Percentiles rank a stretch among this genome's conserved stretches.
Evolutionary conservation across 1,284 basidiomycete genomes (phyloP).

Genomic region (Thelephora terrestris): DNA sequence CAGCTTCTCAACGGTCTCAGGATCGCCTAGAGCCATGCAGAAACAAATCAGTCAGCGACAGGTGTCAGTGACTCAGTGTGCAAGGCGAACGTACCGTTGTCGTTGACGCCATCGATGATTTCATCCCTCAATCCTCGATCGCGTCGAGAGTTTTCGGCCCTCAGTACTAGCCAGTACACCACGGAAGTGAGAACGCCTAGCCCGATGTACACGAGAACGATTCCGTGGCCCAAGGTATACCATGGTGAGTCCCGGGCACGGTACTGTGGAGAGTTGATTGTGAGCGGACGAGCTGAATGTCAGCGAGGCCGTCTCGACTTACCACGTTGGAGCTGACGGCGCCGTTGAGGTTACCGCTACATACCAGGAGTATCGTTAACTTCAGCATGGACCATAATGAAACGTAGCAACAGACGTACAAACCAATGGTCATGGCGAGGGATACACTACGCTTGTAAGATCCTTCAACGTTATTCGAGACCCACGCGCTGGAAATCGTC

Average conservation of each 20-base stretch:
- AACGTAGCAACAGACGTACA: conserved; percentile 27
- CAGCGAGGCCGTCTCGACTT: conserved; percentile 18
- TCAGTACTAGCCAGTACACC: conserved; percentile 26
- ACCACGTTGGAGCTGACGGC: conserved; percentile 63
- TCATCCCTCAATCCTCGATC: conserved; percentile 39
- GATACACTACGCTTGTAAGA: conserved; percentile 69
- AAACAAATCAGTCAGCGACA: not conserved
- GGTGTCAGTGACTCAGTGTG: not conserved
- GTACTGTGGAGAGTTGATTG: conserved; percentile 32
- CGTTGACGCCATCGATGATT: conserved; percentile 28
- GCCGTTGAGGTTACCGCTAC: conserved; percentile 58
- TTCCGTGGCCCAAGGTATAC: conserved; percentile 57
- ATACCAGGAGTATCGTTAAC: not conserved
- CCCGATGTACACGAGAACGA: conserved; percentile 62
- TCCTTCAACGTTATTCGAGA: conserved; percentile 43
- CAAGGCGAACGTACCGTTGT: conserved; percentile 10
- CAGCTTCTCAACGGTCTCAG: not conserved
- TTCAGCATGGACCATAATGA: not conserved
- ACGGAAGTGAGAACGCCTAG: conserved; percentile 26
- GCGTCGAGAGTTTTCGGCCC: conserved; percentile 32
- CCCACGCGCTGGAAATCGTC: conserved; percentile 30
- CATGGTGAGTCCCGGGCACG: conserved; percentile 56
- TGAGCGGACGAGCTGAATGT: not conserved
- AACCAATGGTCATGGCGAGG: conserved; percentile 59
- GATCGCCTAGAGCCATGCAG: not conserved